Evolutionary conservation across 805 yeast genomes (phyloP).

Genomic region (Candida dajiaensis): DNA sequence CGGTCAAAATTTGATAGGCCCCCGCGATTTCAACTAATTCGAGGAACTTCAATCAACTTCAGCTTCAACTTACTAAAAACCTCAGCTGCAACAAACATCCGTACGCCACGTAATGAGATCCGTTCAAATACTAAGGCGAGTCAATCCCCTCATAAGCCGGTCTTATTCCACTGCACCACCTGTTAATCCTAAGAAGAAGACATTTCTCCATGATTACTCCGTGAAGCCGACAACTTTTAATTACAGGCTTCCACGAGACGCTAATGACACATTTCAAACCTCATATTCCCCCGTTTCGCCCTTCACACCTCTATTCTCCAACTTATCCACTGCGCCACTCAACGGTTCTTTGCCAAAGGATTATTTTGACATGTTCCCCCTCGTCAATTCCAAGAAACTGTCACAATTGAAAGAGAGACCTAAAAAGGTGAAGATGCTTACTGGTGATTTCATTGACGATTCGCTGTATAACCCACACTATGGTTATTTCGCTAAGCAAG

Average conservation of each 20-base stretch:
- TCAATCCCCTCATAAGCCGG: neutral
- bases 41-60: too few relatives aligned
- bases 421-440: slow-evolving; percentile 57
- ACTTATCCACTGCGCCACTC: slow-evolving; percentile 15
- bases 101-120: too few relatives aligned
- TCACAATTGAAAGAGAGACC: slow-evolving; percentile 42
- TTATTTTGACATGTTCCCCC: slow-evolving; percentile 19
- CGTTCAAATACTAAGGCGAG: neutral
- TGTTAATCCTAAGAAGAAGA: neutral
- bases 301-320: slow-evolving; percentile 10
- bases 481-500: slow-evolving; percentile 78
- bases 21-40: too few relatives aligned
- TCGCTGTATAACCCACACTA: slow-evolving; percentile 75
- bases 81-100: too few relatives aligned
- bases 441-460: slow-evolving; percentile 79
- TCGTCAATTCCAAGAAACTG: slow-evolving; percentile 15
- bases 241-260: slow-evolving; percentile 15
- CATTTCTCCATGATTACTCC: slow-evolving; percentile 17
- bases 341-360: slow-evolving; percentile 11
- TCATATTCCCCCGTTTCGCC: slow-evolving; percentile 2
- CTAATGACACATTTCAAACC: neutral
- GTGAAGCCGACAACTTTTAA: slow-evolving; percentile 17
- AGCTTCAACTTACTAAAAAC: too few relatives aligned
- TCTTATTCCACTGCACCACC: slow-evolving; percentile 1
- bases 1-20: too few relatives aligned